phyloP scores from a whole-genome alignment of 768 basidiomycete genomes.

The Suillus decipiens region DNA sequence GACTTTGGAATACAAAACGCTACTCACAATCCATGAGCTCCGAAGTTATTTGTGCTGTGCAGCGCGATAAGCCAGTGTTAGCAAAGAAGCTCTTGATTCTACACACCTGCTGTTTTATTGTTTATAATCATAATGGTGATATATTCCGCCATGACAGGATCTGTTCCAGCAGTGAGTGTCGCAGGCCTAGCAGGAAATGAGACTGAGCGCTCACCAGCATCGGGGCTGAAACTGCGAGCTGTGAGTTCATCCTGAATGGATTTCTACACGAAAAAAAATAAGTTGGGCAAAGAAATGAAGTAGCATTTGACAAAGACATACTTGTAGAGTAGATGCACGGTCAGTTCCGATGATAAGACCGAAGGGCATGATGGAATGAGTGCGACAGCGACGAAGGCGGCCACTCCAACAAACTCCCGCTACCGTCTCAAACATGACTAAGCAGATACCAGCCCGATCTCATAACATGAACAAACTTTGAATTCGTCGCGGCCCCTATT shows the following conservation, averaged over 20 bases:
- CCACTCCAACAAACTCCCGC: constrained; percentile 17
- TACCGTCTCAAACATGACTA: background rate
- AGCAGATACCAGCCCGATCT: background rate
- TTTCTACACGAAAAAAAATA: constrained; percentile 45
- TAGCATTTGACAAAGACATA: constrained; percentile 30
- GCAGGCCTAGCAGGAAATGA: constrained; percentile 8
- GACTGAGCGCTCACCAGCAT: constrained; percentile 59
- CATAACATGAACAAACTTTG: constrained; percentile 4
- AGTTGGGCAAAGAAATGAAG: constrained; percentile 7
- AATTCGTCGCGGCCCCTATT: too few species aligned
- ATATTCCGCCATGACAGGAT: constrained; percentile 92
- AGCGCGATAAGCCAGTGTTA: constrained; percentile 14
- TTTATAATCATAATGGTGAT: constrained; percentile 96
- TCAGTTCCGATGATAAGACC: constrained; percentile 81
- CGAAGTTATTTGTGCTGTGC: constrained; percentile 77
- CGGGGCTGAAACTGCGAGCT: constrained; percentile 70
- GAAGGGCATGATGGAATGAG: constrained; percentile 55
- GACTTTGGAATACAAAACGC: constrained; percentile 1
- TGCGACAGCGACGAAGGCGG: constrained; percentile 25
- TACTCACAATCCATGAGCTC: constrained; percentile 80
- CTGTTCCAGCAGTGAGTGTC: constrained; percentile 38
- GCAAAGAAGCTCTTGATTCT: background rate
- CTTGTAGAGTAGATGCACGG: constrained; percentile 70
- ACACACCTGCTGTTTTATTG: constrained; percentile 77
- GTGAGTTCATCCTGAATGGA: constrained; percentile 82